Percentiles rank a stretch among this genome's conserved stretches.
Evolutionary conservation across 768 basidiomycete genomes (phyloP).

Genomic region (Lentinula sp.): DNA sequence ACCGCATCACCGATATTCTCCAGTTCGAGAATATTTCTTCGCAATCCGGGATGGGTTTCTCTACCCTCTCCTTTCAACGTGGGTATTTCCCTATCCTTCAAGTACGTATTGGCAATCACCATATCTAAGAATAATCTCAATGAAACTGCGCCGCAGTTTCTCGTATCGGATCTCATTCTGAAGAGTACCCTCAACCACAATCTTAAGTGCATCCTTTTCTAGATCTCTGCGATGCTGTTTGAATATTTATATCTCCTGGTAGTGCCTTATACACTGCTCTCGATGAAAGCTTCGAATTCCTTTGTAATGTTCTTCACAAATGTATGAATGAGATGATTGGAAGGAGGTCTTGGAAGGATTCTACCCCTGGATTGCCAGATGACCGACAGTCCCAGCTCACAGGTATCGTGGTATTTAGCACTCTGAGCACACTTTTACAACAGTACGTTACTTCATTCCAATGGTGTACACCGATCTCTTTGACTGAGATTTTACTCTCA

Average conservation of each 20-base stretch:
- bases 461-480: not conserved
- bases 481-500: constrained; percentile 15
- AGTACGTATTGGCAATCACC: constrained; percentile 20
- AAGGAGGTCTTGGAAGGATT: constrained; percentile 18
- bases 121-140: not conserved
- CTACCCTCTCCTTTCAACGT: constrained; percentile 50
- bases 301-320: constrained; percentile 12
- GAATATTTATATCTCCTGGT: not conserved
- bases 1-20: constrained; percentile 45
- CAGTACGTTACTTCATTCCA: constrained; percentile 11
- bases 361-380: constrained; percentile 3
- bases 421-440: constrained; percentile 15
- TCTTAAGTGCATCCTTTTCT: constrained; percentile 39
- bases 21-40: constrained; percentile 36
- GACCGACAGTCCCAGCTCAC: constrained; percentile 8
- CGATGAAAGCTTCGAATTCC: constrained; percentile 18
- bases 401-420: constrained; percentile 22
- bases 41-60: constrained; percentile 24
- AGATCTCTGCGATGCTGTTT: not conserved
- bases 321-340: constrained; percentile 19
- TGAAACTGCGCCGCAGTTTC: constrained; percentile 31
- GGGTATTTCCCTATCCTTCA: constrained; percentile 49
- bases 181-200: constrained; percentile 21
- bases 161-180: constrained; percentile 52
- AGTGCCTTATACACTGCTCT: constrained; percentile 10